Evolutionary conservation across 2,329 filamentous ascomycete genomes (phyloP).

Genomic region (Acarospora socialis): DNA sequence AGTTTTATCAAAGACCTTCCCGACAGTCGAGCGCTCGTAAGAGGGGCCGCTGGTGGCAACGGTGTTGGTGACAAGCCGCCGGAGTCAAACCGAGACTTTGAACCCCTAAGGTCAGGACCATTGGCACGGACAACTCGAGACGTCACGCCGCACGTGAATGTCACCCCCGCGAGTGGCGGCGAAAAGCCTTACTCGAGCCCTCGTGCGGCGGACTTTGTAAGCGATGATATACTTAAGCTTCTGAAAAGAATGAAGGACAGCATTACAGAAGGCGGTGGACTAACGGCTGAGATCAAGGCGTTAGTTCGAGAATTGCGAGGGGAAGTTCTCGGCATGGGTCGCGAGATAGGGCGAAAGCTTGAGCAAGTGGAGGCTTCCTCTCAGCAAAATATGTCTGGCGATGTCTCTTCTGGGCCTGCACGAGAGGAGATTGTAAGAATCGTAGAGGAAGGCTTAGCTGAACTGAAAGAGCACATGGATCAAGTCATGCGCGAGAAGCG

Average conservation of each 20-base stretch:
- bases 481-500: conserved; percentile 62
- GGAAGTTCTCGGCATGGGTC: conserved; percentile 87
- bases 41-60: conserved; percentile 24
- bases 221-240: conserved; percentile 68
- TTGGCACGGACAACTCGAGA: conserved; percentile 8
- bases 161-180: conserved; percentile 5
- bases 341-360: conserved; percentile 77
- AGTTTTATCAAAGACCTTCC: conserved; percentile 45
- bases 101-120: conserved; percentile 22
- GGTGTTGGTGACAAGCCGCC: conserved; percentile 20
- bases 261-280: conserved; percentile 70
- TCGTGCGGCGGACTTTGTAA: conserved; percentile 40
- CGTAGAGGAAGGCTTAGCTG: conserved; percentile 63
- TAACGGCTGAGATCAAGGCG: conserved; percentile 85
- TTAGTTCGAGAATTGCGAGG: conserved; percentile 79
- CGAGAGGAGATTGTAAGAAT: conserved; percentile 62
- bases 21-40: conserved; percentile 39
- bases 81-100: conserved; percentile 24
- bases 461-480: conserved; percentile 75
- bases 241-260: conserved; percentile 84
- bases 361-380: conserved; percentile 47
- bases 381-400: conserved; percentile 25
- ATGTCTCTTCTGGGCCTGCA: conserved; percentile 35
- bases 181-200: conserved; percentile 32
- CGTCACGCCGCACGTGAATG: conserved; percentile 2